Evolutionary conservation across 164 flowering plant species (phyloP), one percentile per base, ranked within the genome.

Genomic region (Magnolia kwangsiensis): DNA sequence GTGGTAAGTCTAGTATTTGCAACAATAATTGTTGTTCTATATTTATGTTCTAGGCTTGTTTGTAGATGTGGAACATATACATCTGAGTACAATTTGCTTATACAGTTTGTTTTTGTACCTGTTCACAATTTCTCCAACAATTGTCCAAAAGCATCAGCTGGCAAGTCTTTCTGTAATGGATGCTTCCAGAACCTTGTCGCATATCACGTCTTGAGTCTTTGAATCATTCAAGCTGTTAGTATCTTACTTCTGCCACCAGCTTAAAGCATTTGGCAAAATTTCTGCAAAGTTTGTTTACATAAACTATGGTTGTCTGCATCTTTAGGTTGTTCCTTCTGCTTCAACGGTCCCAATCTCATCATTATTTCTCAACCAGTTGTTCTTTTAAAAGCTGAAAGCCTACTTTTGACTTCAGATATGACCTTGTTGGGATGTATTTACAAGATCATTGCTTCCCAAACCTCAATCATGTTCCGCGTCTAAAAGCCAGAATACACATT

Each of bases 1-100:
- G 97, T 87, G 97, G 99, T 95, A 84, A 85, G 91, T 83, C 18
- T 58, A 8, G 13, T 16, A 59, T 72, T 78, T 74, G 16, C 59
- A n/a, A 19, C 27, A 51, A 65, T 45, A 50, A 27, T 51, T 66
- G 16, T 51, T 19, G 23, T 51, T 19, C 4, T 16, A 4, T 29
- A 11, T 51, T 51, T 31, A n/a, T 69, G 45, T 37, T 21, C 16
- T 23, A 13, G 23, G 50, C 29, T 10, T 51, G 13, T 18, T 58
- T 20, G 66, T 21, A 55, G 55, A 71, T 45, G 64, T 19, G 8
- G 13, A 10, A 16, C 50, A 68, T 31, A 8, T 14, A 31, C 71
- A 68, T 68, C 31, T 68, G 16, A 29, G 11, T 55, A 55, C 18
- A 16, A 55, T 55, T 55, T 37, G 45, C 4, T 37, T 37, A 37